Conservation (phyloP, 1,139 yeast species). For the Blastobotrys ciferrii region DNA sequence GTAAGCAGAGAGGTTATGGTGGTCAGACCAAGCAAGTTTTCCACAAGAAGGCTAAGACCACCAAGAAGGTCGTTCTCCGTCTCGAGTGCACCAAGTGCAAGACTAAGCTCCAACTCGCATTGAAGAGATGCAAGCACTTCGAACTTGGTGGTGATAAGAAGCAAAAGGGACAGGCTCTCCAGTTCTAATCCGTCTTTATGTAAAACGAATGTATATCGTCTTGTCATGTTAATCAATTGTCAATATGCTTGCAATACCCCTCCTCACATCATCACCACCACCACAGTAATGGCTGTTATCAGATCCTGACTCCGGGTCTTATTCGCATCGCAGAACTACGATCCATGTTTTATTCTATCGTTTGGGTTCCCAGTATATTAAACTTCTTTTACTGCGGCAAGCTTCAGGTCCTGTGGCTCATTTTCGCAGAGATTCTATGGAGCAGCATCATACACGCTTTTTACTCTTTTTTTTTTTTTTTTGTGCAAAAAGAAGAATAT, state of each 20-base stretch:
- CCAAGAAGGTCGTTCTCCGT: constrained; percentile 99
- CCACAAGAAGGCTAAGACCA: constrained; percentile 99
- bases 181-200: constrained; percentile 54
- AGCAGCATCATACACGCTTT: too few relatives aligned
- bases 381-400: too few relatives aligned
- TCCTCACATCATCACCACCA: too few relatives aligned
- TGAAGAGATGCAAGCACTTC: constrained; percentile 99
- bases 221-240: constrained; percentile 11
- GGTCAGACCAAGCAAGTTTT: constrained; percentile 99
- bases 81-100: constrained; percentile 98
- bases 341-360: too few relatives aligned
- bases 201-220: constrained; percentile 8
- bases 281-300: too few relatives aligned
- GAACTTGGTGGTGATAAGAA: constrained; percentile 99
- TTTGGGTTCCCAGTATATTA: too few relatives aligned
- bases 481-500: too few relatives aligned
- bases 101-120: constrained; percentile 96
- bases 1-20: constrained; percentile 99
- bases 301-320: too few relatives aligned
- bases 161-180: constrained; percentile 99
- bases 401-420: too few relatives aligned
- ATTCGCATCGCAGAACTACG: too few relatives aligned
- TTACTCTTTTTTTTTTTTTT: too few relatives aligned
- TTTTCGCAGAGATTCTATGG: too few relatives aligned
- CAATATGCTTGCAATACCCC: constrained; percentile 9